Evolutionary conservation across 1,284 basidiomycete species (phyloP).

Genomic region (Ganoderma lingzhi): DNA sequence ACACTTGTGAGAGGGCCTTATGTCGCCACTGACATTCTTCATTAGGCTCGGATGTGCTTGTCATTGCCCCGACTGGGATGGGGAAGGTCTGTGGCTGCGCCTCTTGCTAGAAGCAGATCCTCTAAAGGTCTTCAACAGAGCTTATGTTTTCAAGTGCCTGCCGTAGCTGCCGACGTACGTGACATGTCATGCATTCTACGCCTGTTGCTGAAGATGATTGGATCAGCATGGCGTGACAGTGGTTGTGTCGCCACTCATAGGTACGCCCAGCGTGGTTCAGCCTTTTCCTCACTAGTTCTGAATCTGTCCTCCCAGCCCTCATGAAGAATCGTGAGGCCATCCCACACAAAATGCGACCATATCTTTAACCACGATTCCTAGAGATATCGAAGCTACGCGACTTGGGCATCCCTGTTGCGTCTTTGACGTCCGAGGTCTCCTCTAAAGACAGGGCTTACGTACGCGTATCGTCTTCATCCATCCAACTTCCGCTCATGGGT

Average conservation of each 20-base stretch:
- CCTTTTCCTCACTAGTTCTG: not conserved
- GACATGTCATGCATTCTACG: not conserved
- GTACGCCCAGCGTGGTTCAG: conserved; percentile 48
- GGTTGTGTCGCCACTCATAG: conserved; percentile 81
- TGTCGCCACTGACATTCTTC: no score
- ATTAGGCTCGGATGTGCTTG: conserved; percentile 75
- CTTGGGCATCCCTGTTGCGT: conserved; percentile 64
- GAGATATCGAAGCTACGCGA: conserved; percentile 72
- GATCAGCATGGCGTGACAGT: conserved; percentile 75
- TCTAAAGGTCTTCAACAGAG: conserved; percentile 53
- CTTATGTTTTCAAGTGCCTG: conserved; percentile 89
- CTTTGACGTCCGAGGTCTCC: conserved; percentile 74
- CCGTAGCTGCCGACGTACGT: conserved; percentile 67
- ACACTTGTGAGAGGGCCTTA: not conserved
- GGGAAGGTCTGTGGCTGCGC: conserved; percentile 70
- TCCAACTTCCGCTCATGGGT: not conserved
- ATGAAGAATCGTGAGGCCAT: conserved; percentile 80
- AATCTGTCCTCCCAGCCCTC: conserved; percentile 58
- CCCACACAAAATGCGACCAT: not conserved
- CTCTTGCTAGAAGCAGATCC: conserved; percentile 12
- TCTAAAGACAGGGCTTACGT: conserved; percentile 55
- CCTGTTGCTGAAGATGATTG: not conserved
- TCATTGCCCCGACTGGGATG: conserved; percentile 89
- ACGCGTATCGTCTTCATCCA: not conserved
- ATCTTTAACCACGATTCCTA: conserved; percentile 38